Percentiles rank a stretch among this genome's conserved stretches.
Evolutionary conservation across 2,329 filamentous ascomycete genomes (phyloP).

Genomic region (Talaromyces piceae): DNA sequence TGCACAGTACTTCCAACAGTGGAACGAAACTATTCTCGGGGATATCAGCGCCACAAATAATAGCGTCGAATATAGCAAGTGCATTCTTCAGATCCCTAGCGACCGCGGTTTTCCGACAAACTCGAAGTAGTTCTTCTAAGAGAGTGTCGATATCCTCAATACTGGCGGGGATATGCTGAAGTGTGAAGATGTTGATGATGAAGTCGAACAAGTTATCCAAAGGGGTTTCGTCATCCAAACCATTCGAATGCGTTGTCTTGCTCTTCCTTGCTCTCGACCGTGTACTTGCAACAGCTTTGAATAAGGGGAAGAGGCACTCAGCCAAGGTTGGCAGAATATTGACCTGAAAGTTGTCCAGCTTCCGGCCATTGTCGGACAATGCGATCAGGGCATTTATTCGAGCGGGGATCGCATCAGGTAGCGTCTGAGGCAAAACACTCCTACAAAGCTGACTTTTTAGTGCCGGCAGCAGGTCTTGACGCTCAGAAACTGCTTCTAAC

Average conservation of each 20-base stretch:
- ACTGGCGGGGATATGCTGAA: constrained; percentile 32
- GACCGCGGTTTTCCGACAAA: constrained; percentile 35
- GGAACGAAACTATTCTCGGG: constrained; percentile 30
- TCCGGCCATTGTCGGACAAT: constrained; percentile 37
- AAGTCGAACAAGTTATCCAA: constrained; percentile 36
- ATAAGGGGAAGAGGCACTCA: constrained; percentile 32
- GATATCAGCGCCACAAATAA: constrained; percentile 34
- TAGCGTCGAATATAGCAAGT: constrained; percentile 34
- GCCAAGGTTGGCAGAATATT: constrained; percentile 34
- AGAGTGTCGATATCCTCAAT: constrained; percentile 30
- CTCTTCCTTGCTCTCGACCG: constrained; percentile 32
- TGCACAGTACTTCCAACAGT: constrained; percentile 36
- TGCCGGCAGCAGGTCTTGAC: constrained; percentile 32
- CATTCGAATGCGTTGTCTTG: constrained; percentile 26
- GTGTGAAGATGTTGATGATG: constrained; percentile 34
- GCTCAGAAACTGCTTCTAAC: constrained; percentile 29
- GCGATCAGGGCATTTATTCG: constrained; percentile 33
- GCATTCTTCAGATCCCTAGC: constrained; percentile 37
- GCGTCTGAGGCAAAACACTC: constrained; percentile 26
- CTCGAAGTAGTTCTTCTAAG: constrained; percentile 30
- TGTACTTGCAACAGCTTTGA: constrained; percentile 28
- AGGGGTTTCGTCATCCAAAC: constrained; percentile 26
- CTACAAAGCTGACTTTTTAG: constrained; percentile 29
- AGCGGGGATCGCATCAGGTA: constrained; percentile 30
- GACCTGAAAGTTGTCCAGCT: constrained; percentile 32